Evolutionary conservation across 352 stramenopile genomes (phyloP).

Genomic region (Globisporangium barbulae): DNA sequence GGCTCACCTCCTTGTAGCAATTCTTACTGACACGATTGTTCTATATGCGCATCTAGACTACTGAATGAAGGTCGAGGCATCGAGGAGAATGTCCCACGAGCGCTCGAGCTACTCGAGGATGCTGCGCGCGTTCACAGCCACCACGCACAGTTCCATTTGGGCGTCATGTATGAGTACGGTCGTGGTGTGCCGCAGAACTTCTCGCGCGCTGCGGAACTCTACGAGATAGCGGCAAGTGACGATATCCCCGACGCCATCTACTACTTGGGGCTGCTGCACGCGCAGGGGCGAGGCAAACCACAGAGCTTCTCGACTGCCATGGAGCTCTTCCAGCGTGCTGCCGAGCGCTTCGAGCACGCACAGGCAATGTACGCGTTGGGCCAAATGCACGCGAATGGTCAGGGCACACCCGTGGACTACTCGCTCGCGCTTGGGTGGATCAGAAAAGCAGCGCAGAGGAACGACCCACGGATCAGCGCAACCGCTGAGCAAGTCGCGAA

Average conservation of each 20-base stretch:
- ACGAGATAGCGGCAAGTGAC: slow-evolving; percentile 23
- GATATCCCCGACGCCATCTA: slow-evolving; percentile 46
- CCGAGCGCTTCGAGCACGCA: slow-evolving; percentile 27
- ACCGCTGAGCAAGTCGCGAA: slow-evolving; percentile 20
- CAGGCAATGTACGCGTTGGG: slow-evolving; percentile 53
- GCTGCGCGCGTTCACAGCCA: slow-evolving; percentile 21
- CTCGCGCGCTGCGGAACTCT: slow-evolving; percentile 29
- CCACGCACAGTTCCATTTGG: slow-evolving; percentile 38
- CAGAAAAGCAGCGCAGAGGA: slow-evolving; percentile 25
- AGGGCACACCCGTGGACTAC: slow-evolving; percentile 32
- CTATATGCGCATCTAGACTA: slow-evolving; percentile 19
- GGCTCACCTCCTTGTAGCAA: background rate
- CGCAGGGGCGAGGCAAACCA: slow-evolving; percentile 37
- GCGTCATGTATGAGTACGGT: slow-evolving; percentile 52
- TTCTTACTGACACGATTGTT: background rate
- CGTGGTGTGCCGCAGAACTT: slow-evolving; percentile 35
- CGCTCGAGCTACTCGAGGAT: slow-evolving; percentile 30
- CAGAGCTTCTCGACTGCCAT: slow-evolving; percentile 33
- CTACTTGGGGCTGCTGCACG: slow-evolving; percentile 50
- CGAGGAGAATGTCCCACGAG: slow-evolving; percentile 24
- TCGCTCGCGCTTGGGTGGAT: slow-evolving; percentile 46
- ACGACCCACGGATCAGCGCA: slow-evolving; percentile 30
- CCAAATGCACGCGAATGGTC: slow-evolving; percentile 41
- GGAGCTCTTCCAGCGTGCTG: slow-evolving; percentile 37
- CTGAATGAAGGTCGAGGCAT: slow-evolving; percentile 42